Percentiles rank a stretch among this genome's conserved stretches.
Conservation (phyloP, 2,329 filamentous ascomycete species). For the Neurospora sp. region DNA sequence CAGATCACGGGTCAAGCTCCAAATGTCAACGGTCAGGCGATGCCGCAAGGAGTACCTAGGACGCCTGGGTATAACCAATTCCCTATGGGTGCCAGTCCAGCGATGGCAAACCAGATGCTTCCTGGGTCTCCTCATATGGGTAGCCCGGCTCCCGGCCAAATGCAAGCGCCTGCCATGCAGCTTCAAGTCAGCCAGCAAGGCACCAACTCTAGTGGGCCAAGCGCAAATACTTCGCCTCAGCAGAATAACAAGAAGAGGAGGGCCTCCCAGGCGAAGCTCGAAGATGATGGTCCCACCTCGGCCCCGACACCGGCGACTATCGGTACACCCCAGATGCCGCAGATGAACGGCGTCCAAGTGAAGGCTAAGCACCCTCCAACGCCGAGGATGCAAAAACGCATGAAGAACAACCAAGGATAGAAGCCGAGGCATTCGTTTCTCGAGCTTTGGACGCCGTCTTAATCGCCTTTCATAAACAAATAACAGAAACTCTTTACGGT, state of each 20-base stretch:
- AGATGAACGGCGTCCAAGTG: slow-evolving; percentile 41
- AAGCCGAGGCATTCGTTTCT: background rate
- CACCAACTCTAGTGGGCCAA: slow-evolving; percentile 54
- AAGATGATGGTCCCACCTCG: slow-evolving; percentile 39
- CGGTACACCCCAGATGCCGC: slow-evolving; percentile 33
- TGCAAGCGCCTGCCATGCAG: slow-evolving; percentile 57
- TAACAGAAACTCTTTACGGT: background rate
- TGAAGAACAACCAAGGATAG: slow-evolving; percentile 33
- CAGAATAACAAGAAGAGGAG: slow-evolving; percentile 46
- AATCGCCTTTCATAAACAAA: background rate
- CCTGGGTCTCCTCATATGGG: slow-evolving; percentile 51
- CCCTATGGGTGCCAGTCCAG: slow-evolving; percentile 49
- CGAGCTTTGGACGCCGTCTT: background rate
- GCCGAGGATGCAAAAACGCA: slow-evolving; percentile 45
- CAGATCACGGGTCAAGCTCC: slow-evolving; percentile 31
- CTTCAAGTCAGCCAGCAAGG: slow-evolving; percentile 59
- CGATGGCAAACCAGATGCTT: slow-evolving; percentile 47
- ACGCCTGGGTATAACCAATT: slow-evolving; percentile 49
- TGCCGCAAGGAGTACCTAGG: slow-evolving; percentile 35
- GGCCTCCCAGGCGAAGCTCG: slow-evolving; percentile 46
- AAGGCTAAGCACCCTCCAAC: slow-evolving; percentile 47
- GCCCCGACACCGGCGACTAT: slow-evolving; percentile 38
- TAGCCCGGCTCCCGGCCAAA: slow-evolving; percentile 51
- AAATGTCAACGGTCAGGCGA: slow-evolving; percentile 39
- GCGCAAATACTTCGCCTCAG: slow-evolving; percentile 53